A percentile compares a stretch with the other conserved stretches of the same genome.
Evolutionary conservation across 306 rosid species (phyloP).

Genomic region (Quercus glauca): DNA sequence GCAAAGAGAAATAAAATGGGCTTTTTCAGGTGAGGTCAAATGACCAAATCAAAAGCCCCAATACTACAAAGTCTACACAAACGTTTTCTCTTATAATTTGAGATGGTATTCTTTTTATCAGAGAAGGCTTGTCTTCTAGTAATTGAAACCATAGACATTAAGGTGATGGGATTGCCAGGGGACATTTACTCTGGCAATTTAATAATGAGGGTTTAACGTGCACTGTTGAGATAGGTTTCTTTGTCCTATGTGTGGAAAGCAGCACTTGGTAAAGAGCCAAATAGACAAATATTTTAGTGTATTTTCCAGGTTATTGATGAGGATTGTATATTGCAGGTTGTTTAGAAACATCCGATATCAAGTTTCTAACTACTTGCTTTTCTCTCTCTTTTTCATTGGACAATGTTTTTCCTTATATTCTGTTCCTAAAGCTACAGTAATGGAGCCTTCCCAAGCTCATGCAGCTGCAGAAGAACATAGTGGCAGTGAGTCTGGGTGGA

Average conservation of each 20-base stretch:
- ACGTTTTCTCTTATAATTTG: not conserved
- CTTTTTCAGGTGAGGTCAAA: not conserved
- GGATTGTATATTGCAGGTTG: not conserved
- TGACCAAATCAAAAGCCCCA: not conserved
- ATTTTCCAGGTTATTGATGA: not conserved
- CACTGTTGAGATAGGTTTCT: constrained; percentile 46
- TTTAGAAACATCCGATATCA: not conserved
- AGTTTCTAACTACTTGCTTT: not conserved
- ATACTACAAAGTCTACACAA: too few species aligned
- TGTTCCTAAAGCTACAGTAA: constrained; percentile 14
- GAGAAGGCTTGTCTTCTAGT: constrained; percentile 37
- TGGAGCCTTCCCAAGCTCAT: constrained; percentile 53
- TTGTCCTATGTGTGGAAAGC: constrained; percentile 34
- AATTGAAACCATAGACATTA: constrained; percentile 23
- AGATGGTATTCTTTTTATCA: not conserved
- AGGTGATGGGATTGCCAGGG: constrained; percentile 54
- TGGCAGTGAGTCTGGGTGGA: constrained; percentile 73
- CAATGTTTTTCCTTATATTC: not conserved
- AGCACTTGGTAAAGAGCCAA: constrained; percentile 13
- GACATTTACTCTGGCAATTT: constrained; percentile 36
- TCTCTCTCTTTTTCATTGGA: not conserved
- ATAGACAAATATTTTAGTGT: constrained; percentile 7
- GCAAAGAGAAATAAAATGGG: not conserved
- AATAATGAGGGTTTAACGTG: constrained; percentile 50
- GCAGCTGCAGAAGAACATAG: constrained; percentile 35